Evolutionary conservation across 1,284 basidiomycete species (phyloP).

Genomic region (Ganoderma sinense): DNA sequence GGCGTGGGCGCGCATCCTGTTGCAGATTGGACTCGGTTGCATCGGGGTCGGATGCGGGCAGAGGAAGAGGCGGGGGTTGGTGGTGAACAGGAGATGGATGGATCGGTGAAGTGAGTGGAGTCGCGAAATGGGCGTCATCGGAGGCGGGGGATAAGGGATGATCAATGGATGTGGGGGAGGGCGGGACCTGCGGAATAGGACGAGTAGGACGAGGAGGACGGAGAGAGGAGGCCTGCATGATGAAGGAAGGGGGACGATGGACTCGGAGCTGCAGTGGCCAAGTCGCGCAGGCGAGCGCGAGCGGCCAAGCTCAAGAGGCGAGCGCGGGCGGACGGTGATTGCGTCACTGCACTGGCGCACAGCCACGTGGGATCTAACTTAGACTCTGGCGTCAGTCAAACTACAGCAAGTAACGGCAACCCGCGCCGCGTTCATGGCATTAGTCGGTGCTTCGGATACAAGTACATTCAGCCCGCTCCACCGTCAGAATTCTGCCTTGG

Average conservation of each 20-base stretch:
- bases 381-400: background rate
- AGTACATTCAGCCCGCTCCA: background rate
- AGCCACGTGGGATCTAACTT: conserved; percentile 17
- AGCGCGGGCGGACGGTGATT: conserved; percentile 4
- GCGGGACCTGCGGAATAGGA: conserved; percentile 27
- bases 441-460: background rate
- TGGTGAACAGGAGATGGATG: conserved; percentile 16
- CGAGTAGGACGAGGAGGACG: conserved; percentile 31
- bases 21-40: background rate
- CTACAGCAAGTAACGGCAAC: conserved; percentile 1
- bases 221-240: conserved; percentile 29
- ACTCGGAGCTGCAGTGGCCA: conserved; percentile 13
- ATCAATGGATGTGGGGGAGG: conserved; percentile 18
- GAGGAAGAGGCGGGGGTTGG: conserved; percentile 12
- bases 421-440: background rate
- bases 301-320: background rate
- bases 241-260: conserved; percentile 24
- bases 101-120: conserved; percentile 37
- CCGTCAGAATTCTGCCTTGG: background rate
- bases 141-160: conserved; percentile 27
- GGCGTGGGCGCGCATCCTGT: conserved; percentile 26
- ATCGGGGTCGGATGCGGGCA: background rate
- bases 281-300: conserved; percentile 6
- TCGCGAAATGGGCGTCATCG: conserved; percentile 34
- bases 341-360: conserved; percentile 11